Percentiles rank a stretch among this genome's conserved stretches.
phyloP scores from a whole-genome alignment of 208 protist genomes.

The Trichomonas vaginalis region DNA sequence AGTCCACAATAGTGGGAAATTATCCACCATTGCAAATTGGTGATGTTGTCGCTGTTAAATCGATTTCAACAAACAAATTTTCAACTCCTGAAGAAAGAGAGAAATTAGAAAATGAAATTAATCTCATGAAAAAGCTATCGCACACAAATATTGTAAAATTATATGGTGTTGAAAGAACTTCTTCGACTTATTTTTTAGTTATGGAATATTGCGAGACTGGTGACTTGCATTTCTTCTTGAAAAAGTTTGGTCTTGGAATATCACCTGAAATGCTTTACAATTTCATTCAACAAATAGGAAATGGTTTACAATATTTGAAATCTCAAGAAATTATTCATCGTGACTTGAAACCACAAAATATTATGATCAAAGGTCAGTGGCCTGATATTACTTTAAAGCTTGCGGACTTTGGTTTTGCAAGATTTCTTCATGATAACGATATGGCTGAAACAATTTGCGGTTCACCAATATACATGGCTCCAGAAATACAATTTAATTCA shows the following conservation, averaged over 20 bases:
- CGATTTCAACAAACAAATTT: neutral
- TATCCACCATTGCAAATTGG: neutral
- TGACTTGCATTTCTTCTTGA: neutral
- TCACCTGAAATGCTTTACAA: neutral
- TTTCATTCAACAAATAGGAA: neutral
- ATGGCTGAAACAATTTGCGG: constrained; percentile 13
- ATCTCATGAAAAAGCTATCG: constrained; percentile 22
- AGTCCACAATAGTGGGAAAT: neutral
- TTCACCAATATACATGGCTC: constrained; percentile 17
- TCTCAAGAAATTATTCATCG: neutral
- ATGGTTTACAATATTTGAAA: constrained; percentile 5
- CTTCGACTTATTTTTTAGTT: neutral
- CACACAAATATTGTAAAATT: constrained; percentile 41
- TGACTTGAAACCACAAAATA: constrained; percentile 17
- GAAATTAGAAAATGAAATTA: constrained; percentile 32
- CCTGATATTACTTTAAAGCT: neutral
- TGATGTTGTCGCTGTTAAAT: neutral
- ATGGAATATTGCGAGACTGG: constrained; percentile 16
- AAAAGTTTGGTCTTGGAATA: neutral
- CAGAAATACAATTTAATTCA: constrained; percentile 1
- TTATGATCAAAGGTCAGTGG: neutral
- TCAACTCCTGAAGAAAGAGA: neutral
- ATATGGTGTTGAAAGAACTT: constrained; percentile 33
- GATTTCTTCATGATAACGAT: neutral
- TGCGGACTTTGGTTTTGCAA: constrained; percentile 20